These are phyloP conservation scores for Dendrobium nobile DNA, from an alignment of 106 monocot species.

Conservation along the genomic window DNA sequence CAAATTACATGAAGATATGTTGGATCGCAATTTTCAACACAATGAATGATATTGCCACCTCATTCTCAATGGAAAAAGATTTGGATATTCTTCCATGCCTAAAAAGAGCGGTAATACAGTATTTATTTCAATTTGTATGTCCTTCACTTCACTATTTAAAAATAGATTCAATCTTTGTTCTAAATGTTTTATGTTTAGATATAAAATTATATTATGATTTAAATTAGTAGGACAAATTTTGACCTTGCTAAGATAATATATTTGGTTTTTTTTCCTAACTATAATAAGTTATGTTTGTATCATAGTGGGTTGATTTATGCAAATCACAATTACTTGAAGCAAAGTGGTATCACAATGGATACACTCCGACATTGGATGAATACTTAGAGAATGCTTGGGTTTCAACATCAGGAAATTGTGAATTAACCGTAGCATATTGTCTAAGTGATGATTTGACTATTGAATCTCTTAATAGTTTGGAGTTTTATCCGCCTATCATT, in stretches of 20 bases:
- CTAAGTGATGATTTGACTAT: background rate
- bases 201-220: background rate
- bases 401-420: background rate
- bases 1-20: slow-evolving; percentile 22
- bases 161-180: no score
- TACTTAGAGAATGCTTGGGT: slow-evolving; percentile 22
- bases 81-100: slow-evolving; percentile 1
- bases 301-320: slow-evolving; percentile 21
- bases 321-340: slow-evolving; percentile 16
- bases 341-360: slow-evolving; percentile 12
- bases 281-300: background rate
- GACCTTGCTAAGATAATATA: no score
- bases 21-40: slow-evolving; percentile 18
- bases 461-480: slow-evolving; percentile 2
- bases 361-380: slow-evolving; percentile 19
- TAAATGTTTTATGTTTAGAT: background rate
- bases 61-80: background rate
- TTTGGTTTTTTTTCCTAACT: slow-evolving; percentile 1
- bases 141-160: no score
- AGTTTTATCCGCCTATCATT: background rate
- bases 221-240: background rate
- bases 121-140: no score
- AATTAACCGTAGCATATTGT: background rate
- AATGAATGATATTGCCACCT: slow-evolving; percentile 11
- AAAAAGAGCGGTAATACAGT: background rate